These are phyloP conservation scores for Eragrostis tef DNA, from an alignment of 202 grass and related monocot species.

Conservation along the genomic window DNA sequence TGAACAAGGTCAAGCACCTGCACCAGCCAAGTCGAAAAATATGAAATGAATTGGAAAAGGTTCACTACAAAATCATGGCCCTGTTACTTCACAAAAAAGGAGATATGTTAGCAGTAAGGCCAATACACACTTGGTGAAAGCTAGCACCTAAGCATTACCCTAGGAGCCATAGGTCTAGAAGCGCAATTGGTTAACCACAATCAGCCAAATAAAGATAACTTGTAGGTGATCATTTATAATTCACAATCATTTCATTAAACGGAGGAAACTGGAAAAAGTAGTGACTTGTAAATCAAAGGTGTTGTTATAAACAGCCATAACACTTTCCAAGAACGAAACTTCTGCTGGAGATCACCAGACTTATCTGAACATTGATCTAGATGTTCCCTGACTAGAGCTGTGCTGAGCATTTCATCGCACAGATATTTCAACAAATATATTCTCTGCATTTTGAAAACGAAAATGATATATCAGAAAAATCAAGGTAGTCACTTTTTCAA, in stretches of 20 bases:
- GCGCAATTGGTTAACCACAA: neutral
- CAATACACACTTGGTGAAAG: constrained; percentile 16
- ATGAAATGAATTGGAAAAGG: constrained; percentile 18
- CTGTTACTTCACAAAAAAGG: constrained; percentile 11
- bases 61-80: constrained; percentile 27
- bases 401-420: constrained; percentile 88
- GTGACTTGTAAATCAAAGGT: constrained; percentile 29
- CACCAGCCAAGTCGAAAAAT: constrained; percentile 41
- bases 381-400: constrained; percentile 85
- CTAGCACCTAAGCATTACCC: constrained; percentile 22
- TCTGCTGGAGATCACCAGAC: constrained; percentile 84
- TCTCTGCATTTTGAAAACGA: constrained; percentile 70
- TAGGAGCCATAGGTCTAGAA: constrained; percentile 18
- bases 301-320: neutral
- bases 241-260: constrained; percentile 27
- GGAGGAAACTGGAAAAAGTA: constrained; percentile 15
- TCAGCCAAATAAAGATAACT: constrained; percentile 3
- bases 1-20: constrained; percentile 78
- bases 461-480: constrained; percentile 49
- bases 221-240: neutral
- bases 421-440: constrained; percentile 89
- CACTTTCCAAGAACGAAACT: constrained; percentile 57
- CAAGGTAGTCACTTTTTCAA: constrained; percentile 32
- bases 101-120: constrained; percentile 10
- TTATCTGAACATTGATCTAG: constrained; percentile 89